Evolutionary conservation across 75 land plant genomes (phyloP).

Genomic region (Sequoiadendron giganteum): DNA sequence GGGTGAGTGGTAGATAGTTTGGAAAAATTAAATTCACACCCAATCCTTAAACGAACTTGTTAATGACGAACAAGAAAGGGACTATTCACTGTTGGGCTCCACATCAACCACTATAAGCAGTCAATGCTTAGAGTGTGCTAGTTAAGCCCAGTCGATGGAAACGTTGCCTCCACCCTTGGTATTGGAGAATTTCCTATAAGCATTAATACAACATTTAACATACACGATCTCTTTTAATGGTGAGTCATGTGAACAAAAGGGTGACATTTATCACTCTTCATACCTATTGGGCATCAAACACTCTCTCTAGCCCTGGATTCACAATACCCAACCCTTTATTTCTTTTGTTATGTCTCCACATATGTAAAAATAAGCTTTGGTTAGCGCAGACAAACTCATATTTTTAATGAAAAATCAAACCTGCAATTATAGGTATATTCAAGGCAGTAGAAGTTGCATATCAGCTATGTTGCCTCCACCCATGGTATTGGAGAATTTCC

Average conservation of each 20-base stretch:
- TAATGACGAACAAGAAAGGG: too few relatives aligned
- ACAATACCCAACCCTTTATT: constrained; percentile 20
- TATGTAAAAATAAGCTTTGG: constrained; percentile 9
- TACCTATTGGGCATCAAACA: constrained; percentile 20
- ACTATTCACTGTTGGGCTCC: too few relatives aligned
- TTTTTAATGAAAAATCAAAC: neutral
- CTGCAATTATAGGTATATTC: too few relatives aligned
- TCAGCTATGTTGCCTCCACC: neutral
- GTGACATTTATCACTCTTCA: constrained; percentile 26
- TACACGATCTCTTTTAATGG: constrained; percentile 27
- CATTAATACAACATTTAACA: constrained; percentile 34
- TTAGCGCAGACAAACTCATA: neutral
- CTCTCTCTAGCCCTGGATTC: constrained; percentile 11
- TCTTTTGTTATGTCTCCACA: constrained; percentile 27
- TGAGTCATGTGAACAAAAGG: constrained; percentile 30
- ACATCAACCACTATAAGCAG: too few relatives aligned
- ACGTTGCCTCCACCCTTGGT: too few relatives aligned
- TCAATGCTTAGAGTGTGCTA: too few relatives aligned
- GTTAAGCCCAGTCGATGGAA: too few relatives aligned
- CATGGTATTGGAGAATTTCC: too few relatives aligned
- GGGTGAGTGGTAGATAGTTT: too few relatives aligned
- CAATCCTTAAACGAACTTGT: too few relatives aligned
- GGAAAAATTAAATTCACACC: too few relatives aligned
- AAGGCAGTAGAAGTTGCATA: too few relatives aligned
- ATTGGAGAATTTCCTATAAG: neutral